Evolutionary conservation across 192 early-diverging fungal genomes (phyloP).

Genomic region (Phycomyces nitens): DNA sequence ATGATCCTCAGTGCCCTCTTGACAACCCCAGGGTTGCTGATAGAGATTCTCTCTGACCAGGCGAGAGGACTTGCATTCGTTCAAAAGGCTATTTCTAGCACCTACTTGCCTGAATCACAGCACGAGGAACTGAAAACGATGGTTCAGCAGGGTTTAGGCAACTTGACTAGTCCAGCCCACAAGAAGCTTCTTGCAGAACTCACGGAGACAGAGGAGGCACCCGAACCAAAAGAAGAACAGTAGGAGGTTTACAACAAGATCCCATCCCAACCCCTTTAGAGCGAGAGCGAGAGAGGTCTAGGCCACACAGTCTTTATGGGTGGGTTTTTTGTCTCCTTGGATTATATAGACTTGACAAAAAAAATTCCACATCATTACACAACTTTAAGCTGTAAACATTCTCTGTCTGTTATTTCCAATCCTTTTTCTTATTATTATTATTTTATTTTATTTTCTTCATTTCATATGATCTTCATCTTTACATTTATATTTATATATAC

Average conservation of each 20-base stretch:
- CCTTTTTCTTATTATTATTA: too few species aligned
- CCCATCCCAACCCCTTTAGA: background rate
- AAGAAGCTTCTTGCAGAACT: slow-evolving; percentile 12
- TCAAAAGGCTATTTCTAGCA: slow-evolving; percentile 81
- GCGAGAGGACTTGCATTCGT: slow-evolving; percentile 78
- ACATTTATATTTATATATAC: too few species aligned
- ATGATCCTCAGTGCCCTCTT: slow-evolving; percentile 77
- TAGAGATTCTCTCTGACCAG: slow-evolving; percentile 75
- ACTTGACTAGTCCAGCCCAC: slow-evolving; percentile 12
- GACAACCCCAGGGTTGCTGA: slow-evolving; percentile 55
- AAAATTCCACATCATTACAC: too few species aligned
- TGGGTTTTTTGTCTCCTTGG: too few species aligned
- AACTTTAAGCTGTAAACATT: too few species aligned
- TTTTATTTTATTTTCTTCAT: too few species aligned
- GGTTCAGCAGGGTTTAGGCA: slow-evolving; percentile 2
- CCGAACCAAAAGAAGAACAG: background rate
- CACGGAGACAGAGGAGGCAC: background rate
- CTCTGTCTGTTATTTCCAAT: too few species aligned
- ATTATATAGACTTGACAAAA: background rate
- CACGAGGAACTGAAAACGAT: background rate
- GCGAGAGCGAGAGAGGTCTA: too few species aligned
- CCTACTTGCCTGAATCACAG: slow-evolving; percentile 45
- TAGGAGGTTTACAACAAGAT: background rate
- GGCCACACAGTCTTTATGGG: too few species aligned
- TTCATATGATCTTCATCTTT: too few species aligned